phyloP scores from a whole-genome alignment of 768 basidiomycete genomes.

The Tubosaeta sp. region DNA sequence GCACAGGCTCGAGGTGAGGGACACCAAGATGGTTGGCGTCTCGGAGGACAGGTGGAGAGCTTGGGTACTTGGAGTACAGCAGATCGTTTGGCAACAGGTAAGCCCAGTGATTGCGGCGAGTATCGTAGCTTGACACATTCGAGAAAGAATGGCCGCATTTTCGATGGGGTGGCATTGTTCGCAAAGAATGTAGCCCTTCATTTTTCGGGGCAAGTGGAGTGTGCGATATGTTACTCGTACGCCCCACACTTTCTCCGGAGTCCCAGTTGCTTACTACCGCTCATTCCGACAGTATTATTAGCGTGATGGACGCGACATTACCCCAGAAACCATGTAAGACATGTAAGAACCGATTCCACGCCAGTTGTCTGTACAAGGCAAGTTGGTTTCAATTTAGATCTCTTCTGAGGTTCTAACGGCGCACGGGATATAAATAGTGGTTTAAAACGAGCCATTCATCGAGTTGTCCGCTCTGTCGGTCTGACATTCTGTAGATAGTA shows the following conservation, averaged over 20 bases:
- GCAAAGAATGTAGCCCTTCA: conserved; percentile 91
- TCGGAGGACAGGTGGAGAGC: conserved; percentile 87
- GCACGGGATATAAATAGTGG: conserved; percentile 53
- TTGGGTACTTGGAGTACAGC: conserved; percentile 91
- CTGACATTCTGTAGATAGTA: conserved; percentile 62
- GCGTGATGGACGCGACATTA: conserved; percentile 79
- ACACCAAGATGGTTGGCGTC: conserved; percentile 80
- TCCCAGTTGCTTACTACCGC: background rate
- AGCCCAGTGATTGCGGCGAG: conserved; percentile 21
- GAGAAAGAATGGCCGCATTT: conserved; percentile 78
- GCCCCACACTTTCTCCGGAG: background rate
- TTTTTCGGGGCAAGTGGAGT: conserved; percentile 94
- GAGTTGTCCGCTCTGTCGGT: conserved; percentile 87
- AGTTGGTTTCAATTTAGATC: conserved; percentile 10
- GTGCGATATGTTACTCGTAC: conserved; percentile 96
- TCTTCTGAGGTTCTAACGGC: background rate
- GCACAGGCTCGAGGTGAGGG: conserved; percentile 81
- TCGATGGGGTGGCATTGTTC: conserved; percentile 85
- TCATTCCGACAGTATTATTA: conserved; percentile 65
- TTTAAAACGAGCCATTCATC: conserved; percentile 87
- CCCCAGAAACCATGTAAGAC: conserved; percentile 92
- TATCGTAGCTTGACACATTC: background rate
- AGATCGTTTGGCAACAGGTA: conserved; percentile 85
- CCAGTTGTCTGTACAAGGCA: conserved; percentile 87
- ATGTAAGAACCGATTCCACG: conserved; percentile 92